Base-by-base conservation (phyloP, 495 filamentous ascomycete genomes). In the Opeltia flavorubescens region DNA sequence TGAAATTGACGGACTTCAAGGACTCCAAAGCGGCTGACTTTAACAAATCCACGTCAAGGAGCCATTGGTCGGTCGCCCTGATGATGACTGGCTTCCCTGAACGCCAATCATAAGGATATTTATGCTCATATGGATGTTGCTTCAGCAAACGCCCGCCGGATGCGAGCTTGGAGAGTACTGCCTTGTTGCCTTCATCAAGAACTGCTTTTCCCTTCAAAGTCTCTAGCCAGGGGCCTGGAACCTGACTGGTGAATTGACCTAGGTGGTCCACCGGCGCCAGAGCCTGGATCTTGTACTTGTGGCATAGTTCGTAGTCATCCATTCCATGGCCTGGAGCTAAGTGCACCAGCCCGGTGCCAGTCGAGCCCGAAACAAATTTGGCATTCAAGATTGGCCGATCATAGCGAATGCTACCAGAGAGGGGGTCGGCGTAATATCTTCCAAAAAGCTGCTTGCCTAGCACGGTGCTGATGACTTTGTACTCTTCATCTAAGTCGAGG, bases 61-160 rank as follows among this genome's bases (percentile, higher is more conserved):
- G 96, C 91, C 91, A 99, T 65, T 99, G 91, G 35, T 84, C 85
- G 0, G 91, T 99, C 18, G 91, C 89, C 52, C 91, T 64, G 15
- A 95, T 72, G 49, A 99, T 86, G 23, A 96, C 77, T 17, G 91
- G 91, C 50, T 77, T 73, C 60, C 95, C 96, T 3, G 91, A 91
- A 28, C 93, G 72, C 93, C 91, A 96, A 61, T 99, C 91, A 57
- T 94, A 94, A 0, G 91, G 91, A 60, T 96, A 95, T 59, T 94
- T 95, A 70, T 96, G 93, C 46, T 64, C 65, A 61, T 88, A 84
- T 43, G 67, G 66, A 47, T 89, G 80, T 9, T 72, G 70, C 3
- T 70, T 66, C 21, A 95, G 62, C 12, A 96, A 71, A n/a, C 62
- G 56, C 17, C 59, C 62, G 28, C 56, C 55, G 1, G 72, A 67